A percentile compares a stretch with the other conserved stretches of the same genome.
These are phyloP conservation scores for Capronia epimyces DNA, from an alignment of 2,329 filamentous ascomycete genomes.

Conservation along the genomic window DNA sequence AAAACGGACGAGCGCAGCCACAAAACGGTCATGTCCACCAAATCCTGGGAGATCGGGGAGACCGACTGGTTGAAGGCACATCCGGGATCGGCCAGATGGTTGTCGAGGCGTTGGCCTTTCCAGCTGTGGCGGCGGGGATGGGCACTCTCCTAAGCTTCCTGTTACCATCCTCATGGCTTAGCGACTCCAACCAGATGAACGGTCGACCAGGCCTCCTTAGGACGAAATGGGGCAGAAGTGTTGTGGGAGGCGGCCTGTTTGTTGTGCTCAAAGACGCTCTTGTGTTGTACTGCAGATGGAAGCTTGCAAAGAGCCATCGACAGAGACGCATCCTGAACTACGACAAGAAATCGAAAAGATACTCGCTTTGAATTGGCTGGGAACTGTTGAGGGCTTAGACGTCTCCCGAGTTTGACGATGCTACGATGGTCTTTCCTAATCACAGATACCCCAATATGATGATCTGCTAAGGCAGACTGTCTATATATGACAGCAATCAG, in stretches of 20 bases:
- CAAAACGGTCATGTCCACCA: conserved; percentile 31
- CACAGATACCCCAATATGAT: conserved; percentile 7
- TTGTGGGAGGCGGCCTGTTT: conserved; percentile 83
- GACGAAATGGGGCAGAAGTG: conserved; percentile 78
- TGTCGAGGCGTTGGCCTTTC: conserved; percentile 70
- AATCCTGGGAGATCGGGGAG: conserved; percentile 32
- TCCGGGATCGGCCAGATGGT: conserved; percentile 55
- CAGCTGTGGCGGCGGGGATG: conserved; percentile 69
- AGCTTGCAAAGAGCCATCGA: conserved; percentile 44
- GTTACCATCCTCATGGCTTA: conserved; percentile 65
- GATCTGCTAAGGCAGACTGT: neutral
- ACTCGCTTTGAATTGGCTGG: conserved; percentile 15
- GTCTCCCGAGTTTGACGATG: neutral
- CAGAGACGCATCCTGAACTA: conserved; percentile 45
- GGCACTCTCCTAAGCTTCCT: conserved; percentile 67
- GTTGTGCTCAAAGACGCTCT: conserved; percentile 71
- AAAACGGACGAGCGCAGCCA: conserved; percentile 2
- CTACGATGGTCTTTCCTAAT: conserved; percentile 4
- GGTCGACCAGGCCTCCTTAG: conserved; percentile 65
- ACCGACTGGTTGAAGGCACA: conserved; percentile 50
- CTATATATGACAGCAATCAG: too few species aligned
- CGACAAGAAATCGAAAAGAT: conserved; percentile 39
- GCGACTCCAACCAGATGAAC: conserved; percentile 36
- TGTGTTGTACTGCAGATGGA: conserved; percentile 54
- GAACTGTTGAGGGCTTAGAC: neutral